Conservation (phyloP, 2,329 filamentous ascomycete genomes). For the Fusarium sp. region DNA sequence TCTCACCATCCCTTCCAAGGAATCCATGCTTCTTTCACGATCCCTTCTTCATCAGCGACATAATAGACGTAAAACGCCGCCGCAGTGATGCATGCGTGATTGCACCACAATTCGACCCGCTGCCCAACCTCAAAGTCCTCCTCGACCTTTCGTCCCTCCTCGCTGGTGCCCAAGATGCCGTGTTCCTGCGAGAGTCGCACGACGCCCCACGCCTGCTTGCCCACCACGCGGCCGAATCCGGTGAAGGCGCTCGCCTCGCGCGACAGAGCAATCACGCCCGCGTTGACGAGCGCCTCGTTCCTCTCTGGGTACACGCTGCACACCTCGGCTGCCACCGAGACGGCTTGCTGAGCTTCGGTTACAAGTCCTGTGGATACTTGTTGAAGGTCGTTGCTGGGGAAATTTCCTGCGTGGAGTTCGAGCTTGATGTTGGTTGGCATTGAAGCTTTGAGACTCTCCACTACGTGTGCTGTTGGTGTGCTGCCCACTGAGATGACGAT, state of each 20-base stretch:
- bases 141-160: conserved; percentile 36
- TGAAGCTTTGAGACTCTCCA: conserved; percentile 44
- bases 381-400: conserved; percentile 53
- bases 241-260: conserved; percentile 47
- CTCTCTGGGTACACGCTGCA: conserved; percentile 53
- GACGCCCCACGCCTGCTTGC: conserved; percentile 47
- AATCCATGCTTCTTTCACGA: conserved; percentile 50
- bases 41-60: conserved; percentile 50
- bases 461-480: conserved; percentile 53
- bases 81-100: conserved; percentile 54
- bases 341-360: conserved; percentile 44
- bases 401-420: conserved; percentile 54
- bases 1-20: conserved; percentile 52
- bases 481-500: conserved; percentile 50
- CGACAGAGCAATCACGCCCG: conserved; percentile 50
- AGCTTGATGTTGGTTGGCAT: conserved; percentile 48
- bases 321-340: conserved; percentile 49
- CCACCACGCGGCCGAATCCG: conserved; percentile 48
- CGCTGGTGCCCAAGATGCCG: conserved; percentile 47
- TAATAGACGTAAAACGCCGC: conserved; percentile 51
- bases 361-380: conserved; percentile 52
- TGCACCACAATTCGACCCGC: conserved; percentile 46
- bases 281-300: conserved; percentile 54
- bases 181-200: conserved; percentile 53
- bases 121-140: conserved; percentile 50